Evolutionary conservation across 2,329 filamentous ascomycete species (phyloP), one percentile per base, ranked within the genome.

Genomic region (Coleophoma crateriformis): DNA sequence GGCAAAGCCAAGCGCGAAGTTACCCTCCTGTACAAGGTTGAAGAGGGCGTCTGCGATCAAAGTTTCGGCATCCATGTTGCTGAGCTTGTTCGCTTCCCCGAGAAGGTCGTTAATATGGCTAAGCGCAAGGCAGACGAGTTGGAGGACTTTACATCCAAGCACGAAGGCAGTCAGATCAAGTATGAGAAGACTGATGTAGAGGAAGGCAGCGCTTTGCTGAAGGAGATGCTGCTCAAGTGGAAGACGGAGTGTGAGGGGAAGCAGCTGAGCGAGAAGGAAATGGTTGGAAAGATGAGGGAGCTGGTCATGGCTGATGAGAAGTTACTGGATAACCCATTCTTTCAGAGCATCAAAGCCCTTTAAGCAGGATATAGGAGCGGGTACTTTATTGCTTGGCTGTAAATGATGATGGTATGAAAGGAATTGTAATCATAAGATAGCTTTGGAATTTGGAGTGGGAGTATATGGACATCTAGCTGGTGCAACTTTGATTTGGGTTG

Each of bases 21-120:
- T 43, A 97, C 92, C 1, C 78, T 99, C 7, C 79, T 99, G 6
- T 99, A 99, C 76, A 95, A 96, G 71, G 94, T 99, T 34, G 89
- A 95, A 63, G 88, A 89, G 0, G 94, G 94, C 45, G 87, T 99
- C 60, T 96, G 90, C 65, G 94, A 99, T 68, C 94, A 99, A 71
- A 94, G 87, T 51, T 99, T 99, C 67, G 94, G 94, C 60, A 99
- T 99, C 60, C 94, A 99, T 69, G 95, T 99, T 13, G 94, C 94
- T 1, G 94, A 99, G 71, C 79, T 99, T 6, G 94, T 99, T 17
- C 84, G 91, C 41, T 99, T 99, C 72, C 94, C 94, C 0, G 85
- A 90, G 60, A 99, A 99, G 72, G 95, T 99, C 14, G 88, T 99
- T 53, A 90, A 90, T 56, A 99, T 99, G 95, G 94, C 94, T n/a